phyloP scores from a whole-genome alignment of 2,329 filamentous ascomycete genomes.

The Kalaharituber pfeilii region DNA sequence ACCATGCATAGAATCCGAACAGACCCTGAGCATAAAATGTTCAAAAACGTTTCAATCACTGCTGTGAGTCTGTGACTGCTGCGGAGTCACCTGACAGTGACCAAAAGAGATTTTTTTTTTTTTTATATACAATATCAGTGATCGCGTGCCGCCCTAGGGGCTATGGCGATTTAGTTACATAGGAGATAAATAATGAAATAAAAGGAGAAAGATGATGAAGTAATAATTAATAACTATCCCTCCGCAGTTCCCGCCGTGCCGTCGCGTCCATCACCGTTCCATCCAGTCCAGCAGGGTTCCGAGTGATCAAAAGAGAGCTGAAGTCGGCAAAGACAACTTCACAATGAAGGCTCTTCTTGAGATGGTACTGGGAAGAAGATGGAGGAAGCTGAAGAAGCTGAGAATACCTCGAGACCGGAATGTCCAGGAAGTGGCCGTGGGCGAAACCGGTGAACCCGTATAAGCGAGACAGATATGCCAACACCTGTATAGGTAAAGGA shows the following conservation, averaged over 20 bases:
- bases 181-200: too few species aligned
- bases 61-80: conserved; percentile 17
- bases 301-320: conserved; percentile 19
- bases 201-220: too few species aligned
- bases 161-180: too few species aligned
- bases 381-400: neutral
- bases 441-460: neutral
- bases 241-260: too few species aligned
- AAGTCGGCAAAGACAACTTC: conserved; percentile 21
- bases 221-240: too few species aligned
- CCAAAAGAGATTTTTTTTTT: too few species aligned
- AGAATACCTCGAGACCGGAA: neutral
- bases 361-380: conserved; percentile 5
- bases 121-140: too few species aligned
- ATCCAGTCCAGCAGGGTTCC: too few species aligned
- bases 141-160: too few species aligned
- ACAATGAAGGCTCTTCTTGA: conserved; percentile 18
- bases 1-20: conserved; percentile 19
- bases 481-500: neutral
- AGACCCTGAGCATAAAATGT: conserved; percentile 14
- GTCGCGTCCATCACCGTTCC: too few species aligned
- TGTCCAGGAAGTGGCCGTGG: neutral
- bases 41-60: conserved; percentile 19
- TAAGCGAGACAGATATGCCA: neutral
- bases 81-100: too few species aligned